A percentile compares a stretch with the other conserved stretches of the same genome.
Conservation (phyloP, 164 flowering plant species). For the Aristolochia californica region DNA sequence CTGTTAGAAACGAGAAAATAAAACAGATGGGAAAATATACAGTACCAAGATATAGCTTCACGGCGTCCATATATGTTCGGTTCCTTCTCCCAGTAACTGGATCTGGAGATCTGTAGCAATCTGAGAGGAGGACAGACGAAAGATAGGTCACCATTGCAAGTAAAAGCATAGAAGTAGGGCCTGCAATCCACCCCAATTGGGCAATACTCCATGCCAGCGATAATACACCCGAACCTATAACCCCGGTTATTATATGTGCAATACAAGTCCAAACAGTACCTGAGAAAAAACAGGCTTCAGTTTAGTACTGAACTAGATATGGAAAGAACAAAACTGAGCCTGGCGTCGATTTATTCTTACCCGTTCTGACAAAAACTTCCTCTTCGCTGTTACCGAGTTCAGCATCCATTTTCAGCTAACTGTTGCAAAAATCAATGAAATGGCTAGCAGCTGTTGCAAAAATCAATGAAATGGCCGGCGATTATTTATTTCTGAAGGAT, state of each 20-base stretch:
- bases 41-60: conserved; percentile 40
- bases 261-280: too few relatives aligned
- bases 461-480: too few relatives aligned
- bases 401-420: too few relatives aligned
- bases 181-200: conserved; percentile 80
- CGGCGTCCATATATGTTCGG: conserved; percentile 51
- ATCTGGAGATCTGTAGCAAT: conserved; percentile 47
- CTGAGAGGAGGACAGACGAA: conserved; percentile 41
- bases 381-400: too few relatives aligned
- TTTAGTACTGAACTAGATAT: too few relatives aligned
- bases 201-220: conserved; percentile 72
- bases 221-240: conserved; percentile 75
- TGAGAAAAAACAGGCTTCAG: too few relatives aligned
- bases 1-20: background rate
- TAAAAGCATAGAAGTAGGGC: conserved; percentile 36
- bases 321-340: too few relatives aligned
- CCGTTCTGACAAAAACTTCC: too few relatives aligned
- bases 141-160: conserved; percentile 45
- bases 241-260: conserved; percentile 74
- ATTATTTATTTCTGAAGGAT: too few relatives aligned
- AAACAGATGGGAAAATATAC: conserved; percentile 1
- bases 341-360: too few relatives aligned
- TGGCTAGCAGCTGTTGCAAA: too few relatives aligned
- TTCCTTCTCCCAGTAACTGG: conserved; percentile 43
- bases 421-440: too few relatives aligned